These are phyloP conservation scores for Blastobotrys americana DNA, from an alignment of 805 yeast genomes.

Conservation along the genomic window DNA sequence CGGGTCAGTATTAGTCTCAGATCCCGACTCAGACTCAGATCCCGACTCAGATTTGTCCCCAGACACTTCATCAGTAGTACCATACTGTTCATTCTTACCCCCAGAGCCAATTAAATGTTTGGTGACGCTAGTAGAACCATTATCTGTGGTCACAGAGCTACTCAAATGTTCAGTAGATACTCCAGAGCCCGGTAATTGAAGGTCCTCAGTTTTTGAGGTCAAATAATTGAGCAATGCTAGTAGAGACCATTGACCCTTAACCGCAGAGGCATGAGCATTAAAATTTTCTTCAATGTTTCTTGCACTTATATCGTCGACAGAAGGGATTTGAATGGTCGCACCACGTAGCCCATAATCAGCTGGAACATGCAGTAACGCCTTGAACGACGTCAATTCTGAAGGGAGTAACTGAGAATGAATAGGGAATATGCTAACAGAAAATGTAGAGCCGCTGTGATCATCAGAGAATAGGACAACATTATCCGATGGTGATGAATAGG, in stretches of 20 bases:
- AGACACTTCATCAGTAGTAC: conserved; percentile 2
- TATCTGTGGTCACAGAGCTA: neutral
- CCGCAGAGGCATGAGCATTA: conserved; percentile 17
- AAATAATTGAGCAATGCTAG: conserved; percentile 19
- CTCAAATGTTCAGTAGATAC: neutral
- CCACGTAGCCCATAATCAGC: conserved; percentile 14
- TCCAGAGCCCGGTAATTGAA: conserved; percentile 17
- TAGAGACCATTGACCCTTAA: conserved; percentile 15
- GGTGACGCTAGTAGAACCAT: neutral
- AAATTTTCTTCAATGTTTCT: conserved; percentile 19
- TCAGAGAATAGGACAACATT: conserved; percentile 5
- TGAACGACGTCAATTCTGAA: conserved; percentile 11
- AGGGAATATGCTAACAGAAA: conserved; percentile 13
- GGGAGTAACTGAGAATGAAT: conserved; percentile 15
- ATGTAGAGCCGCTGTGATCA: conserved; percentile 5
- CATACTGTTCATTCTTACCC: conserved; percentile 1
- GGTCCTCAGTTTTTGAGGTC: conserved; percentile 10
- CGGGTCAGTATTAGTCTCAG: conserved; percentile 5
- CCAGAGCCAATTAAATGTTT: neutral
- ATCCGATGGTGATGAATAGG: conserved; percentile 3
- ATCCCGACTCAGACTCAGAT: conserved; percentile 3
- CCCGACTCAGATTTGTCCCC: neutral
- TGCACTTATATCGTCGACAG: conserved; percentile 10
- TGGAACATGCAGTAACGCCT: conserved; percentile 16
- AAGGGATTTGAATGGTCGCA: conserved; percentile 13